Evolutionary conservation across 768 basidiomycete species (phyloP).

Genomic region (Termitomyces titanicus): DNA sequence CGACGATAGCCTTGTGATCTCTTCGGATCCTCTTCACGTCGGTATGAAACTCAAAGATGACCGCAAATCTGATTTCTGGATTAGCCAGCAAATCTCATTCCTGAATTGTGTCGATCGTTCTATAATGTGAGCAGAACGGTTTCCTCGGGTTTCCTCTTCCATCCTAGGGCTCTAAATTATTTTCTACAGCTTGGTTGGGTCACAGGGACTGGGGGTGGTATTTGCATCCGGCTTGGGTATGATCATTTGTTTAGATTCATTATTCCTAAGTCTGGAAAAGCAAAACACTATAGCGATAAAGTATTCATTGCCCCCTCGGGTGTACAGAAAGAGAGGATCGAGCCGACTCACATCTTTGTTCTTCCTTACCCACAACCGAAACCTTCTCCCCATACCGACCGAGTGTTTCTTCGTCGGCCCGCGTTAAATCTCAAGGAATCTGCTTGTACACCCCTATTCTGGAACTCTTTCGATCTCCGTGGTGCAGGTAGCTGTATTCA

Average conservation of each 20-base stretch:
- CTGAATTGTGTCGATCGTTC: slow-evolving; percentile 79
- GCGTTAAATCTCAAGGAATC: slow-evolving; percentile 72
- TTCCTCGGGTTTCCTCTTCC: not conserved
- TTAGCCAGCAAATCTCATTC: slow-evolving; percentile 90
- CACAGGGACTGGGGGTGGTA: slow-evolving; percentile 84
- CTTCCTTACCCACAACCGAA: slow-evolving; percentile 69
- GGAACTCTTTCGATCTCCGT: slow-evolving; percentile 83
- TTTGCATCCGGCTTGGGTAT: slow-evolving; percentile 68
- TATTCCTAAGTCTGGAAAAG: not conserved
- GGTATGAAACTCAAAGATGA: slow-evolving; percentile 15
- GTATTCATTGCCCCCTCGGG: slow-evolving; percentile 88
- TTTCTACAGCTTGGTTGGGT: slow-evolving; percentile 75
- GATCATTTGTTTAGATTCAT: slow-evolving; percentile 14
- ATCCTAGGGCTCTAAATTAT: slow-evolving; percentile 1
- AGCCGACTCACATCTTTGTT: slow-evolving; percentile 83
- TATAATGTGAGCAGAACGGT: slow-evolving; percentile 44
- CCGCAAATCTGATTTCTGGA: slow-evolving; percentile 3
- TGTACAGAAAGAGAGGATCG: slow-evolving; percentile 88
- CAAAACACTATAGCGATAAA: slow-evolving; percentile 50
- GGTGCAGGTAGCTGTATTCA: slow-evolving; percentile 86
- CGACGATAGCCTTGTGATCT: slow-evolving; percentile 52
- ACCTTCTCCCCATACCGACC: slow-evolving; percentile 60
- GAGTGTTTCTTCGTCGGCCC: slow-evolving; percentile 78
- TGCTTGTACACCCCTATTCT: slow-evolving; percentile 88
- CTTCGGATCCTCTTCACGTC: slow-evolving; percentile 62